phyloP scores from a whole-genome alignment of 176 grass and related monocot species.

The Chrysopogon serrulatus region DNA sequence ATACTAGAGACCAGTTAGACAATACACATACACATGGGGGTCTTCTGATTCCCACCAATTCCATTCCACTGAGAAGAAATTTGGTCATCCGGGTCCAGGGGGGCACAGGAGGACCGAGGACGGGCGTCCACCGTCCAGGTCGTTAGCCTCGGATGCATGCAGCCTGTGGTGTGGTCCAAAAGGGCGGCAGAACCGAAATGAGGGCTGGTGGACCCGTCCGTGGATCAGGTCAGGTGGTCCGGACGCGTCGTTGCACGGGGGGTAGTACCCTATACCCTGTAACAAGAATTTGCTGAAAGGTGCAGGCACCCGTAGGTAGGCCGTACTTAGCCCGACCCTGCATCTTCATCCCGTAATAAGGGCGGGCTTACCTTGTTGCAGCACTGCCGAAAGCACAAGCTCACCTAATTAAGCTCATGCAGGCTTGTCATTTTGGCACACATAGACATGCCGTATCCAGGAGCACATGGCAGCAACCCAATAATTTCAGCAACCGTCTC shows the following conservation, averaged over 20 bases:
- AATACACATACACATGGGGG: no score
- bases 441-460: neutral
- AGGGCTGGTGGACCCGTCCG: neutral
- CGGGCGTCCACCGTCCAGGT: no score
- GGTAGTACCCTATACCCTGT: neutral
- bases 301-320: neutral
- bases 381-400: slow-evolving; percentile 4
- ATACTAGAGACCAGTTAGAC: no score
- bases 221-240: slow-evolving; percentile 12
- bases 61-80: neutral
- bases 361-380: neutral
- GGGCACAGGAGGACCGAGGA: neutral
- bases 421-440: neutral
- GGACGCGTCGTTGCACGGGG: slow-evolving; percentile 9
- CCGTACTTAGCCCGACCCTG: neutral
- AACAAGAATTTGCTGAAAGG: slow-evolving; percentile 5
- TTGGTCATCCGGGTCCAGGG: neutral
- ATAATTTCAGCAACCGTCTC: neutral
- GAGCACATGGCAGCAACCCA: slow-evolving; percentile 29
- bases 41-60: no score
- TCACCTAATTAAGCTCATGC: slow-evolving; percentile 9
- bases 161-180: slow-evolving; percentile 14
- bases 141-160: slow-evolving; percentile 21
- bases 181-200: neutral
- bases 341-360: neutral